A percentile compares a stretch with the other conserved stretches of the same genome.
These are phyloP conservation scores for Allantophomopsis lycopodina DNA, from an alignment of 2,329 filamentous ascomycete species.

Conservation along the genomic window DNA sequence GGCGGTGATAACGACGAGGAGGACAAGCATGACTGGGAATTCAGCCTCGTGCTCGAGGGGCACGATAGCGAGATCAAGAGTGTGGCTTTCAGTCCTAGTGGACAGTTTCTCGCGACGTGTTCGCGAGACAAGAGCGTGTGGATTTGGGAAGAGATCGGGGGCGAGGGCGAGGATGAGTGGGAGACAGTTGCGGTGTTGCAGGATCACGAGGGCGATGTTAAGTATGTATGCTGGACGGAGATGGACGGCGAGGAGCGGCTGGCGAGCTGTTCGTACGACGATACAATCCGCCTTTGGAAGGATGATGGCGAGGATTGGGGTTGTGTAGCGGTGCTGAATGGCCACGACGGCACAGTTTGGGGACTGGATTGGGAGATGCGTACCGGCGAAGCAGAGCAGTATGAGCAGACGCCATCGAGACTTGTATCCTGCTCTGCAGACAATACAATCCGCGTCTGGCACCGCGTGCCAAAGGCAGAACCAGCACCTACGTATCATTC, in stretches of 20 bases:
- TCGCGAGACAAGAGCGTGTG: constrained; percentile 88
- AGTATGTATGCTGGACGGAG: constrained; percentile 85
- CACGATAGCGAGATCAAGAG: constrained; percentile 90
- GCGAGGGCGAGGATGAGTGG: constrained; percentile 80
- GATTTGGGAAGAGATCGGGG: constrained; percentile 91
- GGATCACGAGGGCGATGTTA: constrained; percentile 92
- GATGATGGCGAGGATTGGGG: constrained; percentile 93
- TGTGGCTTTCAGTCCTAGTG: constrained; percentile 60
- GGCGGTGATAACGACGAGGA: constrained; percentile 12
- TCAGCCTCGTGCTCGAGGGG: constrained; percentile 82
- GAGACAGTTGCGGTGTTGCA: constrained; percentile 91
- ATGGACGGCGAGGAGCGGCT: constrained; percentile 56
- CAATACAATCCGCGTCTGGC: constrained; percentile 67
- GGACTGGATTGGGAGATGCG: constrained; percentile 58
- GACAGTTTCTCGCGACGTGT: constrained; percentile 76
- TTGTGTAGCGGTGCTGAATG: constrained; percentile 69
- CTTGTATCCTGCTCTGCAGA: constrained; percentile 82
- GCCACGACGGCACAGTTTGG: constrained; percentile 84
- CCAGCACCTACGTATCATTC: constrained; percentile 15
- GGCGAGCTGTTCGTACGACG: constrained; percentile 87
- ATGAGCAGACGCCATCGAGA: constrained; percentile 25
- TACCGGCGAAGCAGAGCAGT: constrained; percentile 8
- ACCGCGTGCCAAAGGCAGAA: constrained; percentile 25
- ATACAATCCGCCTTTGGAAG: constrained; percentile 71
- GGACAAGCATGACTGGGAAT: constrained; percentile 72